Evolutionary conservation across 2,329 filamentous ascomycete genomes (phyloP), one percentile per base, ranked within the genome.

Genomic region (Penicillium olsonii): DNA sequence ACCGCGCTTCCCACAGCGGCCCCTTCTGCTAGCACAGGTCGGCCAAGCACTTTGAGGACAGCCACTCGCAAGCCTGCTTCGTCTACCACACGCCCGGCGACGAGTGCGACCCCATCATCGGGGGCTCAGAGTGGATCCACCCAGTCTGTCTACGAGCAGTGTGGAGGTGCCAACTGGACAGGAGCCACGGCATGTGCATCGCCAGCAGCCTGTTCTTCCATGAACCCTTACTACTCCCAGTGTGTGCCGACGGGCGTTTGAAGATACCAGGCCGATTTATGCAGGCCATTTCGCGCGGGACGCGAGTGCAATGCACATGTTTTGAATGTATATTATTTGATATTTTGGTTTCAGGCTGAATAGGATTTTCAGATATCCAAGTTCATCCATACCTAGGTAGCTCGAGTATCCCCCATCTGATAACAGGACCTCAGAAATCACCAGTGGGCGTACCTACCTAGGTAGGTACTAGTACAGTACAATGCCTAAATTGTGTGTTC

Each of bases 141-240:
- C 14, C 55, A 60, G n/a, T 43, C 57, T 8, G 24, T 54, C 15
- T 60, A 60, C 18, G 51, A 51, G 2, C 57, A 56, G 15, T 60
- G 57, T 24, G 57, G 57, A 42, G 57, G 57, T 10, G 42, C 1
- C 11, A 35, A 38, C 15, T 58, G 57, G 57, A 34, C 48, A n/a
- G 57, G 53, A 5, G 37, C 55, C 6, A 60, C 53, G 5, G 49
- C 37, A 8, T 60, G 57, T 33, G 50, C 18, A 1, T 24, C 51
- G 3, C 33, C 48, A 19, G 57, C 55, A 5, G 38, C 51, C 14
- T 60, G 57, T 35, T 53, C 39, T 42, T 53, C 57, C 0, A 24
- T 40, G 26, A 60, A 58, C 18, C 42, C 49, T 3, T 60, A 50
- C 18, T 60, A 58, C 31, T 56, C 40, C 12, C 57, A 60, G 37